Conservation (phyloP, 805 yeast genomes). For the Yamadazyma sp. region DNA sequence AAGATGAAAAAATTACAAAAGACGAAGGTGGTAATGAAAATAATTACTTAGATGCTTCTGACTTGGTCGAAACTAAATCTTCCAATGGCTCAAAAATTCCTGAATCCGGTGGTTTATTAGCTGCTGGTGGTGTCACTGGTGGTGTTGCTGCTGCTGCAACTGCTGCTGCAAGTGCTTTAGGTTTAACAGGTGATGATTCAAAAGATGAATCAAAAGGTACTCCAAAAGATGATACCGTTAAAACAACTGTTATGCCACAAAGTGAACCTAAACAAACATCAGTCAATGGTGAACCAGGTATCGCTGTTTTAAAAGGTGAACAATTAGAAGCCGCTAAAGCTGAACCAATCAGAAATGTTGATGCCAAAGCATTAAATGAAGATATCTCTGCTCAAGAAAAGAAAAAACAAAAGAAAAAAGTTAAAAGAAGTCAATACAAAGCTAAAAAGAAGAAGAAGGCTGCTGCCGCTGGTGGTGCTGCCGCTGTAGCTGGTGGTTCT, state of each 20-base stretch:
- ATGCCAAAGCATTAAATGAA: constrained; percentile 50
- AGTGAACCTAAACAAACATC: constrained; percentile 33
- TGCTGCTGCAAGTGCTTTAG: too few relatives aligned
- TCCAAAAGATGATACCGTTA: constrained; percentile 17
- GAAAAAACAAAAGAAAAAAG: constrained; percentile 43
- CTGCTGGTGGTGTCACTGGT: constrained; percentile 43
- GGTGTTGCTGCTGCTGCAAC: constrained; percentile 5
- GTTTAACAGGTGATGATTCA: constrained; percentile 5
- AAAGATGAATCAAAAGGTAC: too few relatives aligned
- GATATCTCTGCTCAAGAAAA: constrained; percentile 31
- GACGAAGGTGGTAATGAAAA: constrained; percentile 53
- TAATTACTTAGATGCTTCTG: constrained; percentile 42
- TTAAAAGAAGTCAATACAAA: constrained; percentile 41
- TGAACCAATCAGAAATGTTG: constrained; percentile 49
- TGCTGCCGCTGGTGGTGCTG: constrained; percentile 13
- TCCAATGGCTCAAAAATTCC: constrained; percentile 25
- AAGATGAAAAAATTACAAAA: constrained; percentile 36
- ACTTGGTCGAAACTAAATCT: constrained; percentile 22
- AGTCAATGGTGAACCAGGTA: constrained; percentile 68
- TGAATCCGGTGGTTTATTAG: constrained; percentile 30
- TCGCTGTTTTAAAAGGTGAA: constrained; percentile 58
- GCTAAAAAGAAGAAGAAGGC: constrained; percentile 38
- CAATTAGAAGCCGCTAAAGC: constrained; percentile 68
- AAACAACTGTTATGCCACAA: constrained; percentile 37
- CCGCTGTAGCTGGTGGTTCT: constrained; percentile 9